A percentile compares a stretch with the other conserved stretches of the same genome.
Conservation (phyloP, 768 basidiomycete species). For the Scleroderma bovista region DNA sequence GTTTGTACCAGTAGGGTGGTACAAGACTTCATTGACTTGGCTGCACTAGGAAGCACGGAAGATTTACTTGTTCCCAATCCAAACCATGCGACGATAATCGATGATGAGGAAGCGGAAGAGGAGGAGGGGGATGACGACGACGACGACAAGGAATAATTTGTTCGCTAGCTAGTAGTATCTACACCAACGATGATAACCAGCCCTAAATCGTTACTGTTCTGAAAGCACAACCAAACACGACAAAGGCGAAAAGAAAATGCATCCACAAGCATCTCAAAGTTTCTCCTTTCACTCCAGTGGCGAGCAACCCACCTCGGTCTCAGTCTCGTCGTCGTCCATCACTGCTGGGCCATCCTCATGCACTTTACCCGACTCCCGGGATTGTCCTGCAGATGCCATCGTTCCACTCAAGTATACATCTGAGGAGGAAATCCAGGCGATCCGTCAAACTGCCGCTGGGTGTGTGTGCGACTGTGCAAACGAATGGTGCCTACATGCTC, state of each 20-base stretch:
- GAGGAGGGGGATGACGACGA: conserved; percentile 12
- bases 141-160: neutral
- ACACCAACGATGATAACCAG: conserved; percentile 20
- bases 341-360: conserved; percentile 24
- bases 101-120: conserved; percentile 14
- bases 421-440: conserved; percentile 47
- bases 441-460: conserved; percentile 46
- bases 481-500: conserved; percentile 11
- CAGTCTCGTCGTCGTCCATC: conserved; percentile 1
- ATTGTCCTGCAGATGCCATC: conserved; percentile 20
- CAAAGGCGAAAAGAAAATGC: conserved; percentile 28
- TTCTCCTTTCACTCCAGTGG: no score
- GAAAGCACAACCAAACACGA: conserved; percentile 36
- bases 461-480: conserved; percentile 20
- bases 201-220: conserved; percentile 25
- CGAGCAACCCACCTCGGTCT: neutral
- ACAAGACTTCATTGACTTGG: neutral
- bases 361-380: conserved; percentile 8
- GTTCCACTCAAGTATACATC: conserved; percentile 34
- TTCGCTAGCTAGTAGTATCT: neutral
- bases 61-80: conserved; percentile 69
- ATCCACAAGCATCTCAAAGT: neutral
- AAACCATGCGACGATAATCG: conserved; percentile 39
- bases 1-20: conserved; percentile 27
- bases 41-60: conserved; percentile 34